A percentile compares a stretch with the other conserved stretches of the same genome.
These are phyloP conservation scores for Apophysomyces variabilis DNA, from an alignment of 371 early-diverging fungal species.

Conservation along the genomic window DNA sequence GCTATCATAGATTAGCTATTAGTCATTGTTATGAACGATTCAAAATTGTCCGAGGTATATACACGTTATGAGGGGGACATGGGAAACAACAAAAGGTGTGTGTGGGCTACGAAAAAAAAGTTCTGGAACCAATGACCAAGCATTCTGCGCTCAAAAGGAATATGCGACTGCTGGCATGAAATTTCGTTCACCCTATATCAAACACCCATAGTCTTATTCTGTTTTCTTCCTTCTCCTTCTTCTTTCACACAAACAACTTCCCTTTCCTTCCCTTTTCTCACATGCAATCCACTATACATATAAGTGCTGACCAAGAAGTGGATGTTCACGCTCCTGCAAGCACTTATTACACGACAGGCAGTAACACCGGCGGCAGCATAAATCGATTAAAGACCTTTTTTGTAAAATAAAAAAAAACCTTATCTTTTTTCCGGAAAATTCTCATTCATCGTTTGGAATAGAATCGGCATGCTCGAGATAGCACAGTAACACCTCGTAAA, in stretches of 20 bases:
- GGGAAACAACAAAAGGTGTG: not conserved
- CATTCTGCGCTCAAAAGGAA: not conserved
- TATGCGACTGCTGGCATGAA: slow-evolving; percentile 1
- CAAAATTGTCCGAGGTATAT: slow-evolving; percentile 1
- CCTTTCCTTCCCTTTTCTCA: not conserved
- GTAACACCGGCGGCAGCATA: slow-evolving; percentile 30
- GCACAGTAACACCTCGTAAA: slow-evolving; percentile 23
- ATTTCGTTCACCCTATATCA: not conserved
- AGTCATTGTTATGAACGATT: not conserved
- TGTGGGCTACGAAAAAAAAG: not conserved
- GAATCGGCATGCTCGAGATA: slow-evolving; percentile 5
- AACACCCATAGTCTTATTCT: not conserved
- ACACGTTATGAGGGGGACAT: not conserved
- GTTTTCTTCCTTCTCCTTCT: slow-evolving; percentile 5
- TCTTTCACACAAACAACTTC: not conserved
- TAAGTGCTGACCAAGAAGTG: slow-evolving; percentile 28
- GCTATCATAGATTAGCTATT: not conserved
- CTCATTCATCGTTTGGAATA: not conserved
- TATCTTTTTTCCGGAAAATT: not conserved
- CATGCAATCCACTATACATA: slow-evolving; percentile 36
- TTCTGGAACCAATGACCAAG: slow-evolving; percentile 1
- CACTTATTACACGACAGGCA: slow-evolving; percentile 38
- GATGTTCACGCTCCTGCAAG: slow-evolving; percentile 39
- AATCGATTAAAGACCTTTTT: slow-evolving; percentile 25
- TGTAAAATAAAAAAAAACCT: not conserved